Evolutionary conservation across 2,329 filamentous ascomycete species (phyloP).

Genomic region (Epichloe festucae): DNA sequence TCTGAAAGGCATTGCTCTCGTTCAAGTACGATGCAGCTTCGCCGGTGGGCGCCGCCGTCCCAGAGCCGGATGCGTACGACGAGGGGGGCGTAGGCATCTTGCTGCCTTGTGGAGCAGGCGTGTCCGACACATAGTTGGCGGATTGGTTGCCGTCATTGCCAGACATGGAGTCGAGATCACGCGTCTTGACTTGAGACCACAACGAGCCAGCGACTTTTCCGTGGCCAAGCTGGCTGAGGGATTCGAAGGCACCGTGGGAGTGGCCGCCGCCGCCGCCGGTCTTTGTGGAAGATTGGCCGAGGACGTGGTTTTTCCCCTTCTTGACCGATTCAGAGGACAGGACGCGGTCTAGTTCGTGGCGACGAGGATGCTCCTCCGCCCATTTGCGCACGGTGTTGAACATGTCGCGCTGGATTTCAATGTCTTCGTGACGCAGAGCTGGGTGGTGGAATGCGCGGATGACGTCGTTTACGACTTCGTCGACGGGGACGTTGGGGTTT

Average conservation of each 20-base stretch:
- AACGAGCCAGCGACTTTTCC: constrained; percentile 46
- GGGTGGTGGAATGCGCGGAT: constrained; percentile 84
- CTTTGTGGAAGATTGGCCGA: constrained; percentile 22
- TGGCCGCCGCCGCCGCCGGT: constrained; percentile 19
- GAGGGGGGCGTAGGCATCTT: constrained; percentile 16
- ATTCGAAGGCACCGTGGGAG: constrained; percentile 30
- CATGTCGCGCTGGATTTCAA: constrained; percentile 81
- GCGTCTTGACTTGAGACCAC: constrained; percentile 47
- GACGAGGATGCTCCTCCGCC: constrained; percentile 57
- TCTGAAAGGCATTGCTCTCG: constrained; percentile 8
- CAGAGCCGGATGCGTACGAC: constrained; percentile 15
- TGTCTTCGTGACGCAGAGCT: constrained; percentile 57
- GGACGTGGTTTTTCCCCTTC: constrained; percentile 65
- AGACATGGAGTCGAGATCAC: constrained; percentile 43
- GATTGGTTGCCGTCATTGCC: constrained; percentile 30
- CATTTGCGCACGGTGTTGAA: constrained; percentile 74
- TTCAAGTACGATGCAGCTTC: constrained; percentile 20
- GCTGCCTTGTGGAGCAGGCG: constrained; percentile 23
- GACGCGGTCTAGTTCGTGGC: constrained; percentile 56
- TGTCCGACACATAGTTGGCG: constrained; percentile 24
- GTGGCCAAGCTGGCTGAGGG: constrained; percentile 34
- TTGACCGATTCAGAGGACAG: constrained; percentile 75
- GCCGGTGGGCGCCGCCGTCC: constrained; percentile 21
- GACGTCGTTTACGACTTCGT: constrained; percentile 74
- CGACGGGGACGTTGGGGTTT: constrained; percentile 66